phyloP scores from a whole-genome alignment of 257 asterid genomes.

The Nicotiana tomentosiformis region DNA sequence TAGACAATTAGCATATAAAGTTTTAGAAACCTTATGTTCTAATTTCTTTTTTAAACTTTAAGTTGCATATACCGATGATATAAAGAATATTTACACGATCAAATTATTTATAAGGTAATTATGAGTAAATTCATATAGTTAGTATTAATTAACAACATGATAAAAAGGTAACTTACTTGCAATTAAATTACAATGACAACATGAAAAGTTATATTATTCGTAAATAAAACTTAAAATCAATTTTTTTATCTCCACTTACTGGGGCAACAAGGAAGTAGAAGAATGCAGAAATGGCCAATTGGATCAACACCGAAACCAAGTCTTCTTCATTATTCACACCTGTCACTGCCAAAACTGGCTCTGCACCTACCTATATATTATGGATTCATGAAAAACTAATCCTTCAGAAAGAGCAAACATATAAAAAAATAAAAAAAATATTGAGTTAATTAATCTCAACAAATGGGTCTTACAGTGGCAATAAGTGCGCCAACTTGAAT shows the following conservation, averaged over 20 bases:
- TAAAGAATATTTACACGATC: too few species aligned
- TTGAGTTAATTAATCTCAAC: not conserved
- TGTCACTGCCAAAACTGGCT: conserved; percentile 5
- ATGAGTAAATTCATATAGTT: not conserved
- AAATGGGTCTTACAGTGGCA: conserved; percentile 35
- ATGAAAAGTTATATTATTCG: not conserved
- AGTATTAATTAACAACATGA: too few species aligned
- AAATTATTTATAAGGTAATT: not conserved
- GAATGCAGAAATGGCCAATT: conserved; percentile 65
- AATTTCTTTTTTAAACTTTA: not conserved
- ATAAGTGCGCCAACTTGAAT: conserved; percentile 54
- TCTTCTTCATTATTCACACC: conserved; percentile 52
- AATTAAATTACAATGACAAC: not conserved
- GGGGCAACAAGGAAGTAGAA: conserved; percentile 64
- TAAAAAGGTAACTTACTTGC: too few species aligned
- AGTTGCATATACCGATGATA: too few species aligned
- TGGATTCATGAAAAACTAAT: not conserved
- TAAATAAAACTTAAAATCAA: not conserved
- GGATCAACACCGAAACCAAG: conserved; percentile 51
- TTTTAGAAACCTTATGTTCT: not conserved
- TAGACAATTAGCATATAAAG: not conserved
- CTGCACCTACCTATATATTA: conserved; percentile 4
- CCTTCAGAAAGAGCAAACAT: not conserved
- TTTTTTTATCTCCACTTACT: conserved; percentile 29
- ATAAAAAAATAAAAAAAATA: not conserved